These are phyloP conservation scores for Eleusine coracana DNA, from an alignment of 176 grass and related monocot species.

Conservation along the genomic window DNA sequence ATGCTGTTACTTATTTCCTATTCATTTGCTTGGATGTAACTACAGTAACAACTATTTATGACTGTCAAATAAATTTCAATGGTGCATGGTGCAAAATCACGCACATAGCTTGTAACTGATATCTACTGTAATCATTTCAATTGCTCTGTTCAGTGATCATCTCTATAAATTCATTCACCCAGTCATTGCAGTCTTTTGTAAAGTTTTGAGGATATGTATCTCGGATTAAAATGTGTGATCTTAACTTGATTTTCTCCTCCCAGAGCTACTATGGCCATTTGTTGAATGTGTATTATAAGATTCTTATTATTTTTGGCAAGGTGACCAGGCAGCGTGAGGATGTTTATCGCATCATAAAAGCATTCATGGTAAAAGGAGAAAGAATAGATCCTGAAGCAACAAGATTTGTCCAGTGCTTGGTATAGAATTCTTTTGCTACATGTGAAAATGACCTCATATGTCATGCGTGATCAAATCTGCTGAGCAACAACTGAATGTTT, in stretches of 20 bases:
- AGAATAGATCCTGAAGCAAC: slow-evolving; percentile 71
- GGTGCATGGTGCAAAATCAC: neutral
- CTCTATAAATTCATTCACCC: neutral
- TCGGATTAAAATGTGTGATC: neutral
- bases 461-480: slow-evolving; percentile 11
- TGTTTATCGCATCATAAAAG: slow-evolving; percentile 87
- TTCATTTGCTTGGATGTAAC: slow-evolving; percentile 16
- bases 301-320: slow-evolving; percentile 73
- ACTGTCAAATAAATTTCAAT: slow-evolving; percentile 2
- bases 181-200: neutral
- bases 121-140: slow-evolving; percentile 17
- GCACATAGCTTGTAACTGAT: slow-evolving; percentile 11
- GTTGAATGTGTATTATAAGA: slow-evolving; percentile 52
- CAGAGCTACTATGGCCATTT: slow-evolving; percentile 22
- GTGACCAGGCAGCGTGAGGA: slow-evolving; percentile 93
- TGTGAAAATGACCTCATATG: slow-evolving; percentile 5
- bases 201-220: neutral
- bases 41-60: neutral
- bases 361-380: slow-evolving; percentile 67
- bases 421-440: slow-evolving; percentile 44
- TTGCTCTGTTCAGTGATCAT: slow-evolving; percentile 8
- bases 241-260: slow-evolving; percentile 25
- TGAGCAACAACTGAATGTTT: slow-evolving; percentile 33
- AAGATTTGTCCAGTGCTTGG: slow-evolving; percentile 75
- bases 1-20: slow-evolving; percentile 41